Percentiles rank a stretch among this genome's conserved stretches.
Conservation (phyloP, 805 yeast genomes). For the Priceomyces medius region DNA sequence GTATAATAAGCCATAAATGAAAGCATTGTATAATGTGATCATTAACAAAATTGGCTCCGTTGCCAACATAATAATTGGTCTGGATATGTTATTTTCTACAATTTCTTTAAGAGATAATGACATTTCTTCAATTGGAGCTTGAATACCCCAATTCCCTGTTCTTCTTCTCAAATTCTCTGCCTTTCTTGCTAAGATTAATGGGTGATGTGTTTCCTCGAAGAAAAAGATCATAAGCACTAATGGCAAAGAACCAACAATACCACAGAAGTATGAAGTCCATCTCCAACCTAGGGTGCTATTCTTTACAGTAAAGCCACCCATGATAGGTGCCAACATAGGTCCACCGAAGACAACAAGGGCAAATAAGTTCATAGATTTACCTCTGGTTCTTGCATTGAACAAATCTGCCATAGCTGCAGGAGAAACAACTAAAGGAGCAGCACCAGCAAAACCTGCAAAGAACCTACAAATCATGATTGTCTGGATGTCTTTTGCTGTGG, state of each 20-base stretch:
- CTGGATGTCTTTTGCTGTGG: slow-evolving; percentile 71
- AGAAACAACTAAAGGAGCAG: slow-evolving; percentile 75
- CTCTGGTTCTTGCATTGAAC: slow-evolving; percentile 61
- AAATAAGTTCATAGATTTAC: slow-evolving; percentile 68
- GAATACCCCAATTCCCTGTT: slow-evolving; percentile 28
- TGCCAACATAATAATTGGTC: slow-evolving; percentile 31
- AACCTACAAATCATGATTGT: slow-evolving; percentile 72
- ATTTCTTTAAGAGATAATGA: slow-evolving; percentile 15
- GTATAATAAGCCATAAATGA: slow-evolving; percentile 40
- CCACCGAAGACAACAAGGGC: slow-evolving; percentile 67
- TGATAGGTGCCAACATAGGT: slow-evolving; percentile 73
- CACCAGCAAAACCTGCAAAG: slow-evolving; percentile 74
- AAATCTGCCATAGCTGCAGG: slow-evolving; percentile 83
- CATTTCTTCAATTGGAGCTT: slow-evolving; percentile 24
- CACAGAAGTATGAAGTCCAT: slow-evolving; percentile 50
- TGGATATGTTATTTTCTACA: slow-evolving; percentile 21
- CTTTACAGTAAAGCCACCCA: slow-evolving; percentile 28
- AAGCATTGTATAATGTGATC: slow-evolving; percentile 35
- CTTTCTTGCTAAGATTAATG: slow-evolving; percentile 21
- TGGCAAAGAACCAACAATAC: slow-evolving; percentile 28
- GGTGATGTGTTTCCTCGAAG: slow-evolving; percentile 33
- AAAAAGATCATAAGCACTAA: slow-evolving; percentile 25
- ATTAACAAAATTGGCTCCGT: slow-evolving; percentile 36
- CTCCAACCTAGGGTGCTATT: slow-evolving; percentile 45
- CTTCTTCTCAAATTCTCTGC: slow-evolving; percentile 26